Percentiles rank a stretch among this genome's conserved stretches.
These are phyloP conservation scores for Diplocarpon mali DNA, from an alignment of 2,329 filamentous ascomycete species.

Conservation along the genomic window DNA sequence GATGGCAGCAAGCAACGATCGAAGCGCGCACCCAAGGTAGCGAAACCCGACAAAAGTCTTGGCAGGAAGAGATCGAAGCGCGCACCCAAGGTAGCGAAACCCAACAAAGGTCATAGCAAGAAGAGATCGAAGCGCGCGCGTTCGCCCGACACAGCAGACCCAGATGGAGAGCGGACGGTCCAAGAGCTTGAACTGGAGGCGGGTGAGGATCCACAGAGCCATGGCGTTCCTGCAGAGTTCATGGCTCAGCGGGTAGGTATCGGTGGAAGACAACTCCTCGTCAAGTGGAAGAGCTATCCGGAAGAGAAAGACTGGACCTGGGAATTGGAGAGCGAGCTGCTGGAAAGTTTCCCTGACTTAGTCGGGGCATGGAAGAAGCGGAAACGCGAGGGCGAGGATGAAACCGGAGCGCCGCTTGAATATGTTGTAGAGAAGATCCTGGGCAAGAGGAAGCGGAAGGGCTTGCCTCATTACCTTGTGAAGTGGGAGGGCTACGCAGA, in stretches of 20 bases:
- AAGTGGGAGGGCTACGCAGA: constrained; percentile 15
- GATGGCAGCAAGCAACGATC: background rate
- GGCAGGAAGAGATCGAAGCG: background rate
- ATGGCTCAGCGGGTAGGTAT: constrained; percentile 7
- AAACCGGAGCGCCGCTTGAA: background rate
- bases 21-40: background rate
- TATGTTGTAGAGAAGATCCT: constrained; percentile 14
- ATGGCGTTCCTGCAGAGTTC: constrained; percentile 5
- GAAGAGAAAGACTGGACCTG: constrained; percentile 15
- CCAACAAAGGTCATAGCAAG: background rate
- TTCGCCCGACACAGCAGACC: background rate
- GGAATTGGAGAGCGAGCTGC: constrained; percentile 9
- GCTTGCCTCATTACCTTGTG: constrained; percentile 11
- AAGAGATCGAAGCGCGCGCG: background rate
- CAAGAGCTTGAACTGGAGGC: background rate
- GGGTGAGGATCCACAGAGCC: background rate
- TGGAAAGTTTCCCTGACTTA: constrained; percentile 8
- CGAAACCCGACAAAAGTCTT: constrained; percentile 1
- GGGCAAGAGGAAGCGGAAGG: constrained; percentile 7
- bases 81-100: background rate
- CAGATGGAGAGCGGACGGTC: background rate
- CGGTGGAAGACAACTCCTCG: constrained; percentile 9
- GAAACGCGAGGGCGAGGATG: background rate
- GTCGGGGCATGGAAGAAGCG: constrained; percentile 7
- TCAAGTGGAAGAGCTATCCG: constrained; percentile 16